Evolutionary conservation across 208 protist genomes (phyloP).

Genomic region (Phytomonas sp.): DNA sequence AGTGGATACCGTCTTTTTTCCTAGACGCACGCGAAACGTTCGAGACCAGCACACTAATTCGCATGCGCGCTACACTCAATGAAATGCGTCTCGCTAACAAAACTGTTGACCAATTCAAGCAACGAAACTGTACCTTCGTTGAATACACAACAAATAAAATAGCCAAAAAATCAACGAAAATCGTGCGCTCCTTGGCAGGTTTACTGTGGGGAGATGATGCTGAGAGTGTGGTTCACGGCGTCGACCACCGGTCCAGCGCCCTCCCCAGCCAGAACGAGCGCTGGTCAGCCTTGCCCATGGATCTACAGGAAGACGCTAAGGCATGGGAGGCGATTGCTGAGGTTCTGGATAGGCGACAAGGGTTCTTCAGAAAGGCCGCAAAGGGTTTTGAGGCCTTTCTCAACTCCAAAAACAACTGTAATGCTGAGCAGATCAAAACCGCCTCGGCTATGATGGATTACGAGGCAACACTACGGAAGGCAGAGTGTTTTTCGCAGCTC

Average conservation of each 20-base stretch:
- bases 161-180: slow-evolving; percentile 38
- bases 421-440: slow-evolving; percentile 22
- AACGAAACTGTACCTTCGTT: slow-evolving; percentile 40
- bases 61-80: slow-evolving; percentile 28
- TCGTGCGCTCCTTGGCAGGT: slow-evolving; percentile 48
- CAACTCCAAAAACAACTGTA: slow-evolving; percentile 19
- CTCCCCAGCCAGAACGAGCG: neutral
- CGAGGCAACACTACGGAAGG: slow-evolving; percentile 19
- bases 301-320: slow-evolving; percentile 20
- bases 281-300: slow-evolving; percentile 13
- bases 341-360: slow-evolving; percentile 28
- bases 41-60: slow-evolving; percentile 36
- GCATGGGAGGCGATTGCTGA: slow-evolving; percentile 35
- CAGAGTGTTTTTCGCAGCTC: slow-evolving; percentile 15
- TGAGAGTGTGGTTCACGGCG: slow-evolving; percentile 1
- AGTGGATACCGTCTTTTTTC: slow-evolving; percentile 70
- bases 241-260: neutral
- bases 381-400: slow-evolving; percentile 40
- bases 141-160: slow-evolving; percentile 43
- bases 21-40: slow-evolving; percentile 66
- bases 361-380: slow-evolving; percentile 33
- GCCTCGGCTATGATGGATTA: slow-evolving; percentile 35
- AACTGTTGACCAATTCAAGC: slow-evolving; percentile 39
- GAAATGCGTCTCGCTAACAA: slow-evolving; percentile 36
- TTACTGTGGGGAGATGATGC: slow-evolving; percentile 24